Percentiles rank a stretch among this genome's conserved stretches.
Conservation (phyloP, 129 eudicot genomes). For the Kitagawia praeruptora region DNA sequence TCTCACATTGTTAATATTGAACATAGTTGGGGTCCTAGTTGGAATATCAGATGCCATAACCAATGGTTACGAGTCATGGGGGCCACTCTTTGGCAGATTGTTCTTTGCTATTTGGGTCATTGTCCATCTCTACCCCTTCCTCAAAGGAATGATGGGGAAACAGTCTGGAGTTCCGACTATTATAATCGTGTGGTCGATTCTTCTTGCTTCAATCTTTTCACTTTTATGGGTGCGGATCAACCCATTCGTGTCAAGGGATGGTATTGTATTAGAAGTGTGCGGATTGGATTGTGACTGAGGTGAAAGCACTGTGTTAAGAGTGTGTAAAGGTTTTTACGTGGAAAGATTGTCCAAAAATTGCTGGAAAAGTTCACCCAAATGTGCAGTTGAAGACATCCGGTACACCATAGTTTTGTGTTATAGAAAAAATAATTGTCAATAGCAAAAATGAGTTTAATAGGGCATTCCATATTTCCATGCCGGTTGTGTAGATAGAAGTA, state of each 20-base stretch:
- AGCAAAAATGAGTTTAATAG: slow-evolving; percentile 3
- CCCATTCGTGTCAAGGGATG: slow-evolving; percentile 21
- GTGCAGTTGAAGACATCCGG: neutral
- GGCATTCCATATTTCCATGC: neutral
- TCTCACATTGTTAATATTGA: slow-evolving; percentile 18
- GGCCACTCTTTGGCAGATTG: slow-evolving; percentile 17
- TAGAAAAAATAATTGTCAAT: slow-evolving; percentile 1
- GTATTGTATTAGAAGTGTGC: slow-evolving; percentile 25
- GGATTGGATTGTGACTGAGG: slow-evolving; percentile 20
- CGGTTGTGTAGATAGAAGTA: slow-evolving; percentile 8
- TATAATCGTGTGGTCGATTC: slow-evolving; percentile 21
- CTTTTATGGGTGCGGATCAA: slow-evolving; percentile 26
- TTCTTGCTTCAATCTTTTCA: slow-evolving; percentile 26
- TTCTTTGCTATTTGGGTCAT: slow-evolving; percentile 27
- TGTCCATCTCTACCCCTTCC: slow-evolving; percentile 28
- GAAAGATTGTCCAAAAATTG: slow-evolving; percentile 2
- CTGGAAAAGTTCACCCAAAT: neutral
- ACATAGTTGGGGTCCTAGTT: slow-evolving; percentile 20
- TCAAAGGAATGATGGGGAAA: slow-evolving; percentile 29
- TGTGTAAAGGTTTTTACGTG: neutral
- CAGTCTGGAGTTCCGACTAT: slow-evolving; percentile 23
- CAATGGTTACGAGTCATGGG: slow-evolving; percentile 21
- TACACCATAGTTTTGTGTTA: slow-evolving; percentile 1
- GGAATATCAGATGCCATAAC: slow-evolving; percentile 26
- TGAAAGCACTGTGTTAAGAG: neutral